Conservation (phyloP, 768 basidiomycete genomes). For the Agaricus bisporus region DNA sequence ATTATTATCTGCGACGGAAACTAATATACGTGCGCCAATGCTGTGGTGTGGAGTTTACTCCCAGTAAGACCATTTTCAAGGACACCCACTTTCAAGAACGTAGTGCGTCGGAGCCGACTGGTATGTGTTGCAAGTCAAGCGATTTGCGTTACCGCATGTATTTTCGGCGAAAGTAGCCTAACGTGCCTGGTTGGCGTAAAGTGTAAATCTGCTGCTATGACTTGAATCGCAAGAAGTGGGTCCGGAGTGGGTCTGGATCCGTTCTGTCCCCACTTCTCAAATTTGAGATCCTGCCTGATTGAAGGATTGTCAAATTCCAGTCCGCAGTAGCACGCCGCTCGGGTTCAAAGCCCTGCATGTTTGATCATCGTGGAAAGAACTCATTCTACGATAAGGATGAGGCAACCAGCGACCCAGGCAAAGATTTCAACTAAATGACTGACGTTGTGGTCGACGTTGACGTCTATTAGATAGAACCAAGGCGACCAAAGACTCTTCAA, state of each 20-base stretch:
- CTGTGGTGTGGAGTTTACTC: conserved; percentile 16
- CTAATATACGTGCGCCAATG: conserved; percentile 15
- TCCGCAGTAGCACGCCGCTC: not conserved
- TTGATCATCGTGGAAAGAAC: not conserved
- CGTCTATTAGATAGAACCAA: not conserved
- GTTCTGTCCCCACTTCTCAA: no score
- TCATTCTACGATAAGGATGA: not conserved
- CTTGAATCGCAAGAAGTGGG: no score
- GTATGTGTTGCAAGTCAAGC: no score
- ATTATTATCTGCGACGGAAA: not conserved
- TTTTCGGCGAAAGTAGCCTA: no score
- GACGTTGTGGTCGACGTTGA: not conserved
- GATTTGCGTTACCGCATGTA: no score
- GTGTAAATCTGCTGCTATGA: no score
- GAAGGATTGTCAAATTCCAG: no score
- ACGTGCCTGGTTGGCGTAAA: no score
- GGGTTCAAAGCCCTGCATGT: not conserved
- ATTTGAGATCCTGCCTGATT: no score
- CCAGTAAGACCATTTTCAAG: conserved; percentile 11
- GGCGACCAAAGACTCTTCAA: not conserved
- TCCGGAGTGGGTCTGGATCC: no score
- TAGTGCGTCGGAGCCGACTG: no score
- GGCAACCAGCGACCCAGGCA: not conserved
- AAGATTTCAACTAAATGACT: not conserved
- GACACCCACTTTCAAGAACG: no score